Evolutionary conservation across 2,329 filamentous ascomycete species (phyloP).

Genomic region (Phialocephala subalpina): DNA sequence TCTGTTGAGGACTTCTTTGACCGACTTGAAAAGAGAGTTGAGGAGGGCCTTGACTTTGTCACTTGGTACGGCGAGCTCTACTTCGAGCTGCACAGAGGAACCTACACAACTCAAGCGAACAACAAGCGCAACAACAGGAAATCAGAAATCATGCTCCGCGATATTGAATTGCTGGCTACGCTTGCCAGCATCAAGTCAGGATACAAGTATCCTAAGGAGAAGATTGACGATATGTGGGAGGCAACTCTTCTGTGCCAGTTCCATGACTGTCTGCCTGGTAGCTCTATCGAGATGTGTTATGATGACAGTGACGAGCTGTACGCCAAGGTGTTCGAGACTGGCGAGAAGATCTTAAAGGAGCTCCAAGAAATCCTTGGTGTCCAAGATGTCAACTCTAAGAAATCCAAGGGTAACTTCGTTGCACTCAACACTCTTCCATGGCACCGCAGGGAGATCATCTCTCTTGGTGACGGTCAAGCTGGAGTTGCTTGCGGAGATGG

Average conservation of each 20-base stretch:
- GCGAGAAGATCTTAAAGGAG: constrained; percentile 74
- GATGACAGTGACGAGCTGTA: constrained; percentile 95
- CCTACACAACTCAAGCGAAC: constrained; percentile 96
- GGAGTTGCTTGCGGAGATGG: constrained; percentile 66
- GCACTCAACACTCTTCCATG: constrained; percentile 90
- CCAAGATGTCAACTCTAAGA: constrained; percentile 51
- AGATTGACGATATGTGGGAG: constrained; percentile 98
- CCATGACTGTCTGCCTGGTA: constrained; percentile 95
- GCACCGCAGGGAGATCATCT: constrained; percentile 77
- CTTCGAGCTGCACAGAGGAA: constrained; percentile 96
- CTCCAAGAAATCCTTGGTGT: constrained; percentile 74
- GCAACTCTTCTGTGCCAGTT: constrained; percentile 91
- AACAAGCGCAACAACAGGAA: constrained; percentile 95
- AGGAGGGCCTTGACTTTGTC: constrained; percentile 69
- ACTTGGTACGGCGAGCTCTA: constrained; percentile 99
- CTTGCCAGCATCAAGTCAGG: constrained; percentile 76
- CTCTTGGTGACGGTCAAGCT: constrained; percentile 61
- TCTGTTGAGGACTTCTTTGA: constrained; percentile 97
- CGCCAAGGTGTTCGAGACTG: constrained; percentile 80
- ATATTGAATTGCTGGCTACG: constrained; percentile 88
- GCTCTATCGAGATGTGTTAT: constrained; percentile 97
- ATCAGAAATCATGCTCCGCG: constrained; percentile 83
- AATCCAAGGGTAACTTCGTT: constrained; percentile 57
- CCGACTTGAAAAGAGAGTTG: constrained; percentile 79
- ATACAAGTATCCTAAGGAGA: constrained; percentile 91